Percentiles rank a stretch among this genome's conserved stretches.
phyloP scores from a whole-genome alignment of 352 stramenopile species.

The Pythium myriotylum region DNA sequence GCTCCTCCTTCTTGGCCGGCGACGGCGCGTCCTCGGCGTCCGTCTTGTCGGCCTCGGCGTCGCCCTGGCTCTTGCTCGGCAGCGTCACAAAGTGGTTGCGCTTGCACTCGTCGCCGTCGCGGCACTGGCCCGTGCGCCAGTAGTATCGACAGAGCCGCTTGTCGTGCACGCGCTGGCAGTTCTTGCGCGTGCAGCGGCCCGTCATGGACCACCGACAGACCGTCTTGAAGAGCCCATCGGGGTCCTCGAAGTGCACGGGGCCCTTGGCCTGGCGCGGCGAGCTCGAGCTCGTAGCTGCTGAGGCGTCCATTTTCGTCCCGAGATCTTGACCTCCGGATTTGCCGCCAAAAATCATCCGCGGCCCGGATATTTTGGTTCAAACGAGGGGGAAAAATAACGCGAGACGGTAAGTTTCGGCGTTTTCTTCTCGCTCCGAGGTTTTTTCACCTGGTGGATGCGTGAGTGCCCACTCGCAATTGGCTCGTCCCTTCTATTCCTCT shows the following conservation, averaged over 20 bases:
- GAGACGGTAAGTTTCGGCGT: conserved; percentile 8
- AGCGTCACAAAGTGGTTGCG: conserved; percentile 62
- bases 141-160: conserved; percentile 46
- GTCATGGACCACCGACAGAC: conserved; percentile 63
- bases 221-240: conserved; percentile 58
- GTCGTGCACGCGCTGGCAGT: conserved; percentile 64
- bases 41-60: conserved; percentile 24
- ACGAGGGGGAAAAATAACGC: conserved; percentile 4
- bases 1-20: conserved; percentile 39
- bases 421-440: conserved; percentile 1
- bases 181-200: conserved; percentile 25
- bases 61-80: background rate
- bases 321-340: conserved; percentile 16
- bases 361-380: conserved; percentile 3
- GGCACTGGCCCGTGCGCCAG: conserved; percentile 55
- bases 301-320: conserved; percentile 13
- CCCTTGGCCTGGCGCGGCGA: conserved; percentile 12
- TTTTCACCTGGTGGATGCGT: conserved; percentile 7
- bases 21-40: conserved; percentile 28
- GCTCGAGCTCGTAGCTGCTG: background rate
- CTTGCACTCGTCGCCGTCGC: conserved; percentile 53
- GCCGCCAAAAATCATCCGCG: conserved; percentile 23
- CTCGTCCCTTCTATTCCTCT: conserved; percentile 28
- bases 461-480: conserved; percentile 1
- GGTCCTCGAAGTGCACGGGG: conserved; percentile 49